Base-by-base conservation (phyloP, 1,139 yeast species). In the Yamadazyma pseudoaaseri region DNA sequence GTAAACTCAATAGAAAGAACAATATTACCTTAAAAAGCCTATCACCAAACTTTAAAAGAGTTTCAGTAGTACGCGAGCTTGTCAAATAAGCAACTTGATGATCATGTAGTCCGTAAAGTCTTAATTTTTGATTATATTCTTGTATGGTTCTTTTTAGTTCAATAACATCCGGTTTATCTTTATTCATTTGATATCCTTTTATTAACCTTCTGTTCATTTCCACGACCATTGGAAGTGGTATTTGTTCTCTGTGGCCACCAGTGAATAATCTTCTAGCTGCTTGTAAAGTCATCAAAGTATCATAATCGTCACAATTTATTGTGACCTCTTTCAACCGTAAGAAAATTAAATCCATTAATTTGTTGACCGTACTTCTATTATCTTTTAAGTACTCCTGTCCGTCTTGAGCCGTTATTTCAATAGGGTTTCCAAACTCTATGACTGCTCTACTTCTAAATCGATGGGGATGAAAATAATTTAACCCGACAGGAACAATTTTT, bases 381-480 rank as follows among this genome's bases (percentile, higher is more conserved):
- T 54, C 54, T 42, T 79, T 66, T 13, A 70, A 52, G 56, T 90
- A 90, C 55, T 74, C 76, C 16, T 67, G 71, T 4, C 89, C 86
- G 37, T 86, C 63, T 18, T 78, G 80, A 9, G 62, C 60, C 6
- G 81, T 69, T 24, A 92, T 79, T 33, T 76, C 81, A 39, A 92
- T 80, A 6, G 97, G 97, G 38, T 80, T 76, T 15, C 98, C 98
- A 61, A 90, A 90, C 59, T 92, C 97, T 38, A 92, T 73, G 16
- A 92, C 96, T 1, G 97, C 97, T 50, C 97, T 73, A 2, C 96
- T 87, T 55, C 97, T 74, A 60, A 92, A 92, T 56, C 85, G 86
- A 60, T 92, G 95, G 9, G 97, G 92, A 58, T 87, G 95, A 72
- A 92, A 92, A 60, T 92, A 92, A 61, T 92, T 92, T 92, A 92